Evolutionary conservation across 257 asterid species (phyloP).

Genomic region (Fraxinus pennsylvanica): DNA sequence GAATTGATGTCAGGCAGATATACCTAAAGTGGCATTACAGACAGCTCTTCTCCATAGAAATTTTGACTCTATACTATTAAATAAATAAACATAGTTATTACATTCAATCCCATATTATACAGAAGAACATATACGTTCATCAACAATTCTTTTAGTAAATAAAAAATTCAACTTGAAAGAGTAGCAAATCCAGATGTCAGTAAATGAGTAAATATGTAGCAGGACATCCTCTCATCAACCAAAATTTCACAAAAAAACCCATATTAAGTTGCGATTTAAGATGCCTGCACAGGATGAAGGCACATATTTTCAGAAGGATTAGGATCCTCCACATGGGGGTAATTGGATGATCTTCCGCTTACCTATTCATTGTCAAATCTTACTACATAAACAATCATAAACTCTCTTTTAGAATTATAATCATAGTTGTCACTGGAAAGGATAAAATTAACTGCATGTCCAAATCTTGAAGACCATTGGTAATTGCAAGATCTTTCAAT

Average conservation of each 20-base stretch:
- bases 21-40: neutral
- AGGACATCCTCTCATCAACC: neutral
- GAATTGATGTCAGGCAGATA: constrained; percentile 23
- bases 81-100: neutral
- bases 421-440: too few relatives aligned
- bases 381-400: neutral
- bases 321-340: neutral
- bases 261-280: neutral
- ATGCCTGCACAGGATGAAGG: neutral
- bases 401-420: neutral
- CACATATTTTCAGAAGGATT: neutral
- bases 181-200: neutral
- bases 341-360: neutral
- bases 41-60: neutral
- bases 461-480: neutral
- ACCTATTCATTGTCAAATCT: neutral
- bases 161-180: neutral
- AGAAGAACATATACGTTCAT: neutral
- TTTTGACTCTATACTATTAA: too few relatives aligned
- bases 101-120: neutral
- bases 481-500: neutral
- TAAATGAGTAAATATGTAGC: neutral
- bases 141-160: neutral
- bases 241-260: neutral
- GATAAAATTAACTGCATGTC: neutral